Percentiles rank a stretch among this genome's conserved stretches.
Conservation (phyloP, 306 rosid species). For the Cucumis cinereus region DNA sequence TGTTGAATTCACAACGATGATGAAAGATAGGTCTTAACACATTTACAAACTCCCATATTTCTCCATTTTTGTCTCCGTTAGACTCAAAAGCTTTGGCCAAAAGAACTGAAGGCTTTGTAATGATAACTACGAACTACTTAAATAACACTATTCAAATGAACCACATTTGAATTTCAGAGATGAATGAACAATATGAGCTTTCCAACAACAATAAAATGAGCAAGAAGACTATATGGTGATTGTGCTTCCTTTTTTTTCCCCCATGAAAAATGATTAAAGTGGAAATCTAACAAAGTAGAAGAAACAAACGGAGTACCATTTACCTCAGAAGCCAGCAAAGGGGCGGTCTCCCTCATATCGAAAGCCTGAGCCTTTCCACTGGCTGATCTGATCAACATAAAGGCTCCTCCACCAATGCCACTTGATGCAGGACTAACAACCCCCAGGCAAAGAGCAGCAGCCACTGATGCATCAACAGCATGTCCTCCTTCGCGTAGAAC, state of each 20-base stretch:
- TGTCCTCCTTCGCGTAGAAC: conserved; percentile 60
- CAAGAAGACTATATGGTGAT: background rate
- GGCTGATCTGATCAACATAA: conserved; percentile 46
- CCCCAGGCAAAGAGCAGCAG: conserved; percentile 70
- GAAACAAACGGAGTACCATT: background rate
- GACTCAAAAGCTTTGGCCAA: too few relatives aligned
- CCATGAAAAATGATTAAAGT: background rate
- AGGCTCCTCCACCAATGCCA: conserved; percentile 82
- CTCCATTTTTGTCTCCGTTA: too few relatives aligned
- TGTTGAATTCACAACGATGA: background rate
- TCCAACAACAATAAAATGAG: background rate
- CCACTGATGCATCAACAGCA: conserved; percentile 74
- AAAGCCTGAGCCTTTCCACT: conserved; percentile 38
- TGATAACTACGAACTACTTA: background rate
- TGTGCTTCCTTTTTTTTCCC: background rate
- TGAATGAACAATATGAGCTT: background rate
- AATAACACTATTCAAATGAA: background rate
- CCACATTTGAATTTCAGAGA: background rate
- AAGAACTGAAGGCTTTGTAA: background rate
- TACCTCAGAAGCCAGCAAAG: conserved; percentile 53
- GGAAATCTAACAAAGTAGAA: background rate
- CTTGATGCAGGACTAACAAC: conserved; percentile 81
- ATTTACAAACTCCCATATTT: background rate
- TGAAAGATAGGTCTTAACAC: background rate
- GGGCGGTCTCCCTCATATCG: conserved; percentile 88